Percentiles rank a stretch among this genome's conserved stretches.
These are phyloP conservation scores for Pogostemon cablin DNA, from an alignment of 257 asterid genomes.

Conservation along the genomic window DNA sequence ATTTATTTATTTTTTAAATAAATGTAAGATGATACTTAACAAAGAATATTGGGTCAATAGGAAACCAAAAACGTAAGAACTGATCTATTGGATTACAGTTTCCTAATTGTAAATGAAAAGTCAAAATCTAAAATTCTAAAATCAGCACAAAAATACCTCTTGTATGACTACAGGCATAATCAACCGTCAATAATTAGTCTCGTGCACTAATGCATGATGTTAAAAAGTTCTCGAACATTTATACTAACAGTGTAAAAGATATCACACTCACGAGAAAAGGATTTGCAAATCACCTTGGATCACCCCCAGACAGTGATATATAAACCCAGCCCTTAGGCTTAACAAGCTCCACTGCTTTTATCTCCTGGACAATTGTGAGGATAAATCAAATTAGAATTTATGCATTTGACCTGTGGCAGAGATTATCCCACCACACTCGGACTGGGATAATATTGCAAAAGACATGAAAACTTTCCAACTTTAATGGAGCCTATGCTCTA, in stretches of 20 bases:
- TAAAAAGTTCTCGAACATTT: not conserved
- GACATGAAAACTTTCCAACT: not conserved
- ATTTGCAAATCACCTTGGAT: conserved; percentile 66
- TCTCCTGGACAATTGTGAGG: conserved; percentile 56
- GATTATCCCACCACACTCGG: not conserved
- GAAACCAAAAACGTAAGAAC: no score
- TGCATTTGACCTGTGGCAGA: not conserved
- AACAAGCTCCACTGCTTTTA: conserved; percentile 80
- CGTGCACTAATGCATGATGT: not conserved
- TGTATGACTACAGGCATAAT: conserved; percentile 12
- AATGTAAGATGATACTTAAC: not conserved
- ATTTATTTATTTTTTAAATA: not conserved
- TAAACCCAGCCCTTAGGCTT: conserved; percentile 93
- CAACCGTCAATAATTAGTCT: not conserved
- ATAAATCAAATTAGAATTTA: conserved; percentile 25
- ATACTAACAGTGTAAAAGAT: conserved; percentile 8
- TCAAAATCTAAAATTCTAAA: not conserved
- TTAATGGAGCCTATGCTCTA: not conserved
- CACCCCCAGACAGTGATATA: conserved; percentile 85
- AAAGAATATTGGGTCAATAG: not conserved
- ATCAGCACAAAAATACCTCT: not conserved
- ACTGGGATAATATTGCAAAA: not conserved
- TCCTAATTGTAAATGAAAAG: conserved; percentile 2
- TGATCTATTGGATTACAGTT: not conserved
- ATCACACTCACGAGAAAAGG: not conserved